Evolutionary conservation across 257 asterid genomes (phyloP).

Genomic region (Agastache rugosa): DNA sequence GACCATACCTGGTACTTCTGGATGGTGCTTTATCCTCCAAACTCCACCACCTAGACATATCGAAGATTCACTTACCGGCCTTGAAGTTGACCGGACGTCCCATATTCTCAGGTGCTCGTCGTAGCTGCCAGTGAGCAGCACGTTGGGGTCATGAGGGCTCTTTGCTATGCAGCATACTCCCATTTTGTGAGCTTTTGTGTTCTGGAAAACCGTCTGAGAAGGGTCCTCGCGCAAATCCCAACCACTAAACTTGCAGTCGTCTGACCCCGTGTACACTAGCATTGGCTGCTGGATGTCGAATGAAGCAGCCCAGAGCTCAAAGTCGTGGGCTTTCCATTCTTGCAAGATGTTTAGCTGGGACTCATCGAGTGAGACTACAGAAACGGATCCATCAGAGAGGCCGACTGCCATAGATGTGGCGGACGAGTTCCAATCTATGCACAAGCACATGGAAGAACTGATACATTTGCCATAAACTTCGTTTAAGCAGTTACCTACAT

Average conservation of each 20-base stretch:
- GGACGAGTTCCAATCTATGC: slow-evolving; percentile 80
- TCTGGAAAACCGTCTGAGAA: slow-evolving; percentile 62
- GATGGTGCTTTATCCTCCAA: slow-evolving; percentile 95
- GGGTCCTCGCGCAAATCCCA: slow-evolving; percentile 88
- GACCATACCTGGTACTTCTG: slow-evolving; percentile 55
- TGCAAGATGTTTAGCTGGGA: slow-evolving; percentile 53
- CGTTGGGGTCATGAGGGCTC: slow-evolving; percentile 70
- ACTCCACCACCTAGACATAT: slow-evolving; percentile 82
- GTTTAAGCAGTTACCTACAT: slow-evolving; percentile 57
- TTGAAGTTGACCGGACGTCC: slow-evolving; percentile 78
- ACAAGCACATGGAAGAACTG: slow-evolving; percentile 93
- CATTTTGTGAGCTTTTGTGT: slow-evolving; percentile 73
- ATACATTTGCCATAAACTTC: slow-evolving; percentile 56
- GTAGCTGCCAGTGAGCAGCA: slow-evolving; percentile 80
- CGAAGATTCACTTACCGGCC: slow-evolving; percentile 60
- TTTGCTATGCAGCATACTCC: slow-evolving; percentile 84
- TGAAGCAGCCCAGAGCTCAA: slow-evolving; percentile 89
- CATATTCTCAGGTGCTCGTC: slow-evolving; percentile 83
- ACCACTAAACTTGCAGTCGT: slow-evolving; percentile 89
- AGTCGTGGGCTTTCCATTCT: slow-evolving; percentile 90
- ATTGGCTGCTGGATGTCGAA: slow-evolving; percentile 81
- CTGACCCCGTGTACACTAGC: slow-evolving; percentile 84
- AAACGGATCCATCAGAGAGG: slow-evolving; percentile 84
- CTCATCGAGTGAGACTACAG: slow-evolving; percentile 62
- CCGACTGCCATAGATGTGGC: slow-evolving; percentile 81